Base-by-base conservation (phyloP, 2,329 filamentous ascomycete species). In the Kalaharituber pfeilii region DNA sequence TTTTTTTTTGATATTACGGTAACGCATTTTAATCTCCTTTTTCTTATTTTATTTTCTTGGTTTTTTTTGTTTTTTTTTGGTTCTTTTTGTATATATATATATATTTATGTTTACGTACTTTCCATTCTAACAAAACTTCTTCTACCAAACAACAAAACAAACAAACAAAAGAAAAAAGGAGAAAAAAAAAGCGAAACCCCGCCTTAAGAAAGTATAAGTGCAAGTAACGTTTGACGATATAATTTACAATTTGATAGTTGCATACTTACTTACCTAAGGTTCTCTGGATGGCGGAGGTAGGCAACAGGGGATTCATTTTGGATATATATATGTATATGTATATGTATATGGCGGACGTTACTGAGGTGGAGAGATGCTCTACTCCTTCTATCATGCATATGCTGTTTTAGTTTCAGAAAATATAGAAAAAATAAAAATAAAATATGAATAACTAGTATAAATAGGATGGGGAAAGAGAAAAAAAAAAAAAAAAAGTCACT, bases 41-140 rank as follows among this genome's bases (percentile, higher is more conserved):
- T 53, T 56, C n/a, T 56, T 55, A 18, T 54, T 53, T 53, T 39
- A 28, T 29, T 59, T 52, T 39, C 55, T 33, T 28, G 11, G 15
- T 9, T 11, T 47, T 26, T 47, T 52, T 52, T n/a, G 24, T 13
- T 45, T 22, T 20, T 26, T 8, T 7, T 28, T 25, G 26, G 22
- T 27, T 15, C 33, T 39, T 2, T 39, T 2, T 8, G n/a, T 33
- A 33, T 33, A 33, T n/a, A 33, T 33, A 33, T n/a, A 33, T 8
- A 33, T 33, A n/a, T 33, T 8, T 33, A 8, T 33, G n/a, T n/a
- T 33, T 33, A n/a, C 29, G 8, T 39, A 6, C 33, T 9, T 39
- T 13, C 4, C 7, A 15, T 5, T 6, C 4, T 39, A 8, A 3
- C 7, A 2, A 13, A 39, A 13, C 33, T 39, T 39, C 33, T 3